These are phyloP conservation scores for Eucalyptus sp. DNA, from an alignment of 345 rosid genomes.

Conservation along the genomic window DNA sequence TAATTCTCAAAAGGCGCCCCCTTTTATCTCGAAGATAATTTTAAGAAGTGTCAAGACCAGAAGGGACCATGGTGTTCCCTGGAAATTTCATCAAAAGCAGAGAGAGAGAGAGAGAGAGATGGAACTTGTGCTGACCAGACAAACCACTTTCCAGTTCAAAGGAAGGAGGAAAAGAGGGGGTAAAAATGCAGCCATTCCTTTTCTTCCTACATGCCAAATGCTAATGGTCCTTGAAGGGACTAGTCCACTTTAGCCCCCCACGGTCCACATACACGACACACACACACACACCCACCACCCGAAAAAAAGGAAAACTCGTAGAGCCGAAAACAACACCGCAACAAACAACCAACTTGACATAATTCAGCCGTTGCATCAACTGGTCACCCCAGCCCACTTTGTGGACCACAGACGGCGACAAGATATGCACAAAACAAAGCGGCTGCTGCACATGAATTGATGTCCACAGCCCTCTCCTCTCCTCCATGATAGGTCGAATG, in stretches of 20 bases:
- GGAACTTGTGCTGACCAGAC: slow-evolving; percentile 34
- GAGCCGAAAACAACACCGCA: slow-evolving; percentile 48
- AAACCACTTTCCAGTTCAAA: slow-evolving; percentile 37
- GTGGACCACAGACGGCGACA: slow-evolving; percentile 9
- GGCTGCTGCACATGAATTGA: background rate
- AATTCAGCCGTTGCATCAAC: slow-evolving; percentile 25
- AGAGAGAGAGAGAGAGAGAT: background rate
- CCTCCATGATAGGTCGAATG: background rate
- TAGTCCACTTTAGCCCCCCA: slow-evolving; percentile 44
- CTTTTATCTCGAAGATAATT: background rate
- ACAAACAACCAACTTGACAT: slow-evolving; percentile 28
- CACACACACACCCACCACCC: background rate
- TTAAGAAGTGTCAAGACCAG: slow-evolving; percentile 3
- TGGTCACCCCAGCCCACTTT: slow-evolving; percentile 15
- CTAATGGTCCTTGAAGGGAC: slow-evolving; percentile 57
- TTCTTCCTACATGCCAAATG: slow-evolving; percentile 33
- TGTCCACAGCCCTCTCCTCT: background rate
- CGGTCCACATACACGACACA: slow-evolving; percentile 14
- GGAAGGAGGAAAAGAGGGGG: slow-evolving; percentile 3
- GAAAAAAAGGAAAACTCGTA: background rate
- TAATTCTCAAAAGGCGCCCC: background rate
- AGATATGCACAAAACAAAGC: background rate
- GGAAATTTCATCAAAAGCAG: slow-evolving; percentile 31
- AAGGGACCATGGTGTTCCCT: slow-evolving; percentile 16
- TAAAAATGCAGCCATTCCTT: slow-evolving; percentile 9